Evolutionary conservation across 768 basidiomycete species (phyloP).

Genomic region (Serendipita indica): DNA sequence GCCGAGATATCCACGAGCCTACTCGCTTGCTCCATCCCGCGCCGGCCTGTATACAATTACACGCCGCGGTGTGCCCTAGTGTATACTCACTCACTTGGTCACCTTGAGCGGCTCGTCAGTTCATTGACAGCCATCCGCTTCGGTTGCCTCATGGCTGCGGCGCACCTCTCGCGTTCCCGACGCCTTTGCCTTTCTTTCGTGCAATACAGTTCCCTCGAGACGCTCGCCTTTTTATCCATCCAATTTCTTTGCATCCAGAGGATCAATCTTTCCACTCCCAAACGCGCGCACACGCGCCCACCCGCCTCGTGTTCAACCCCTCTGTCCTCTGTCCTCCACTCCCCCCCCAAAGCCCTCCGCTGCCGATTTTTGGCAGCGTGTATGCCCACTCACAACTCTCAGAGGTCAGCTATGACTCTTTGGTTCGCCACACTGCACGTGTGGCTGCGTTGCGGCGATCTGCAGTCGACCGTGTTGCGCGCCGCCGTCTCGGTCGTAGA

Average conservation of each 20-base stretch:
- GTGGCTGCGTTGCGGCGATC: slow-evolving; percentile 8
- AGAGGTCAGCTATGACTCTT: background rate
- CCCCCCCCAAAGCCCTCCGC: background rate
- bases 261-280: background rate
- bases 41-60: background rate
- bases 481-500: background rate
- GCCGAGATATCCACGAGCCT: slow-evolving; percentile 1
- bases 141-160: background rate
- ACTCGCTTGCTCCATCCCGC: background rate
- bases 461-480: background rate
- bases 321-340: background rate
- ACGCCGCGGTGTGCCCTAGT: background rate
- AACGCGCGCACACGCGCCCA: background rate
- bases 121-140: background rate
- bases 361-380: background rate
- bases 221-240: background rate
- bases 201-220: background rate
- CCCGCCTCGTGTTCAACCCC: slow-evolving; percentile 8
- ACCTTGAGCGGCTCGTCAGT: background rate
- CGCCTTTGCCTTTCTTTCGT: background rate
- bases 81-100: background rate
- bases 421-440: background rate
- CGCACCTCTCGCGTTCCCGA: slow-evolving; percentile 5
- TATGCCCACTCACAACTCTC: background rate
- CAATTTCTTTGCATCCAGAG: background rate